Evolutionary conservation across 768 basidiomycete species (phyloP), one percentile per base, ranked within the genome.

Genomic region (Kwoniella europaea): DNA sequence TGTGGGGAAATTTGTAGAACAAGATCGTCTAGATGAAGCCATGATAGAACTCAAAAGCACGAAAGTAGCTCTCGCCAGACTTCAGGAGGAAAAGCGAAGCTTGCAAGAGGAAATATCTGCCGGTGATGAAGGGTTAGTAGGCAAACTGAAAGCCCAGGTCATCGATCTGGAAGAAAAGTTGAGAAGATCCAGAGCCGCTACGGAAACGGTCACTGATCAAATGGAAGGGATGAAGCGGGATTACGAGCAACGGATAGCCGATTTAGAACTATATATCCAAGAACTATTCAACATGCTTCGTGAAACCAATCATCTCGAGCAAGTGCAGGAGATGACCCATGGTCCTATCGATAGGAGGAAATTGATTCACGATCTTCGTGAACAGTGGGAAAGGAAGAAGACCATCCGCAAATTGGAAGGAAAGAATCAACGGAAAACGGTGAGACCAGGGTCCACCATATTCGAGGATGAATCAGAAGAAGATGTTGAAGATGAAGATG

Each of bases 201-300:
- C 89, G 16, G 86, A 88, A 35, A 86, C 90, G 60, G 85, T 97
- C 10, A 91, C 93, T 77, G 88, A 88, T 18, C 92, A 93, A 77
- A 84, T 97, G 65, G 90, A 89, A 74, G 87, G 88, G 52, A 92
- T 94, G 84, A 92, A 90, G 81, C 82, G 85, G 16, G 89, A 88
- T 15, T 94, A 94, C 79, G 92, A 95, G 79, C 92, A 93, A 68
- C 89, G 89, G 75, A 93, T 98, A 67, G 86, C 88, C 3, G 92
- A 96, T 82, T 89, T 96, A 15, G 94, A 97, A 79, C 88, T 90
- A 13, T 92, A 97, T 85, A 95, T 96, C 71, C 89, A 92, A 87
- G 94, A 97, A 80, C 84, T 98, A 18, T 98, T 95, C 86, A 88
- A 91, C 75, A 96, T 97, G 93, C 86, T 98, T 65, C 92, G 90